Evolutionary conservation across 1,139 yeast genomes (phyloP).

Genomic region (Pneumocystis jirovecii): DNA sequence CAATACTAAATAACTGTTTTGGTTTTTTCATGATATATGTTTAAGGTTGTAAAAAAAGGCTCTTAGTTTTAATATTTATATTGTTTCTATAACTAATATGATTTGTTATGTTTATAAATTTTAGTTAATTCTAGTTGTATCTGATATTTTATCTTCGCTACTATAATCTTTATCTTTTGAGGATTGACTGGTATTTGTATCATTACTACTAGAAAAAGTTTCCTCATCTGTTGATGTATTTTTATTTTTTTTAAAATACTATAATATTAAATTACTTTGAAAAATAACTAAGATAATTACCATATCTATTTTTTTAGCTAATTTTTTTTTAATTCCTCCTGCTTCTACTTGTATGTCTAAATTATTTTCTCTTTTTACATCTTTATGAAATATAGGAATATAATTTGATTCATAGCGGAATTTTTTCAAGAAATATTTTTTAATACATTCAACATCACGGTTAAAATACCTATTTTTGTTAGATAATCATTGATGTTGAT

Average conservation of each 20-base stretch:
- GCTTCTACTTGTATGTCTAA: slow-evolving; percentile 80
- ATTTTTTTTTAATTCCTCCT: slow-evolving; percentile 73
- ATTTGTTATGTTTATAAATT: background rate
- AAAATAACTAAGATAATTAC: background rate
- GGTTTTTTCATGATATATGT: too few relatives aligned
- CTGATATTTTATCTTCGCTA: background rate
- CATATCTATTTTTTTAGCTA: slow-evolving; percentile 50
- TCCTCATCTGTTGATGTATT: background rate
- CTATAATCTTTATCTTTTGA: background rate
- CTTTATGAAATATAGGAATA: slow-evolving; percentile 66
- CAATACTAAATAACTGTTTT: too few relatives aligned
- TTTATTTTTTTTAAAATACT: background rate
- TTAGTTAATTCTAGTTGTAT: background rate
- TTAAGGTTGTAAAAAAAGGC: background rate
- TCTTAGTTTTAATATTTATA: background rate
- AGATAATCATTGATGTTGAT: background rate
- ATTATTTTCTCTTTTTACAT: slow-evolving; percentile 42
- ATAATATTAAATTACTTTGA: background rate
- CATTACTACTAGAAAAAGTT: background rate
- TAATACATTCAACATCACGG: slow-evolving; percentile 82
- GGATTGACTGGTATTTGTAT: background rate
- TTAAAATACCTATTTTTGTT: slow-evolving; percentile 33
- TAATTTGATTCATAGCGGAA: slow-evolving; percentile 65
- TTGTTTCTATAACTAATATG: background rate
- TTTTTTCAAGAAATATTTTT: slow-evolving; percentile 65